These are phyloP conservation scores for Alternaria panax DNA, from an alignment of 2,329 filamentous ascomycete genomes.

Conservation along the genomic window DNA sequence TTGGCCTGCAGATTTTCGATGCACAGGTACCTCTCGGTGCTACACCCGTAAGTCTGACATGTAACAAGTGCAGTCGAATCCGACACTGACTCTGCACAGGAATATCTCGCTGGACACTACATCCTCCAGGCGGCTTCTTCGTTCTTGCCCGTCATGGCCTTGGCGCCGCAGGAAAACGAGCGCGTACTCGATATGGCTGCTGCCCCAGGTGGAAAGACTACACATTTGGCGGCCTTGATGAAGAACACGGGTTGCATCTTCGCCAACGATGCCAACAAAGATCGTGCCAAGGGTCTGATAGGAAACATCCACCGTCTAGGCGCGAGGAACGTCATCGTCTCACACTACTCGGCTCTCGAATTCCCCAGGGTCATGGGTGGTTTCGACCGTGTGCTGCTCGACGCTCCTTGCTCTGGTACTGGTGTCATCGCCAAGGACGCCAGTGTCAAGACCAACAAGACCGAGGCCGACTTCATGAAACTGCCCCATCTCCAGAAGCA, in stretches of 20 bases:
- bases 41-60: slow-evolving; percentile 64
- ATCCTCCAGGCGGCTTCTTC: slow-evolving; percentile 96
- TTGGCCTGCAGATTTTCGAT: slow-evolving; percentile 96
- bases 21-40: slow-evolving; percentile 86
- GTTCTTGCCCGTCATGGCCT: slow-evolving; percentile 96
- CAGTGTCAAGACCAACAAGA: slow-evolving; percentile 91
- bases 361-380: slow-evolving; percentile 95
- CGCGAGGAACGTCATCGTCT: slow-evolving; percentile 92
- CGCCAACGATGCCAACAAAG: slow-evolving; percentile 95
- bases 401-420: slow-evolving; percentile 95
- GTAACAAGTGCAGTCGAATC: not conserved
- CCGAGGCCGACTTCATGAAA: slow-evolving; percentile 90
- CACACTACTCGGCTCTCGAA: slow-evolving; percentile 91
- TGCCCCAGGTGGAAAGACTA: slow-evolving; percentile 94
- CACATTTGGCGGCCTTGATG: slow-evolving; percentile 95
- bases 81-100: slow-evolving; percentile 43
- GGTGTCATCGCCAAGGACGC: slow-evolving; percentile 98
- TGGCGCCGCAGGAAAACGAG: slow-evolving; percentile 92
- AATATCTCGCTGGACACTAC: slow-evolving; percentile 97
- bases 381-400: slow-evolving; percentile 92
- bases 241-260: slow-evolving; percentile 96
- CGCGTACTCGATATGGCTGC: slow-evolving; percentile 78
- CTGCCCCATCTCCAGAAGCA: slow-evolving; percentile 96
- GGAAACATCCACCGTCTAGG: slow-evolving; percentile 94
- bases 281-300: slow-evolving; percentile 93